phyloP scores from a whole-genome alignment of 352 stramenopile genomes.

The Peronosclerospora sorghi region DNA sequence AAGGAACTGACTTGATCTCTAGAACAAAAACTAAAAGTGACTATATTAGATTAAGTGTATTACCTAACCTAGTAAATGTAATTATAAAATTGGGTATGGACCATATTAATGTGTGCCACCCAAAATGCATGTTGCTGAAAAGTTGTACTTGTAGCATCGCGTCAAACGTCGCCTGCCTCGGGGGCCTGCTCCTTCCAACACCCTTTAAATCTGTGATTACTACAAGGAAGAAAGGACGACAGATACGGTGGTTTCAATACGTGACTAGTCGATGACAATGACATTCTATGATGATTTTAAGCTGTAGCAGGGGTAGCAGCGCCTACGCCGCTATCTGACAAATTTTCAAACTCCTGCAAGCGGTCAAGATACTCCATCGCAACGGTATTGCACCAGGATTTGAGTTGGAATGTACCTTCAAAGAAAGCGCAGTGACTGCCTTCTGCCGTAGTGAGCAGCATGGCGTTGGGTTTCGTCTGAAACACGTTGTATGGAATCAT shows the following conservation, averaged over 20 bases:
- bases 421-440: constrained; percentile 74
- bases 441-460: constrained; percentile 43
- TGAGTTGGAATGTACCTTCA: constrained; percentile 43
- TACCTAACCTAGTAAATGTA: too few species aligned
- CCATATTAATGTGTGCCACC: too few species aligned
- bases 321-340: not conserved
- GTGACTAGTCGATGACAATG: too few species aligned
- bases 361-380: constrained; percentile 55
- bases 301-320: constrained; percentile 8
- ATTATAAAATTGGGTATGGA: too few species aligned
- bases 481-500: constrained; percentile 61
- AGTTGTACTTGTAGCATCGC: too few species aligned
- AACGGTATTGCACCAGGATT: constrained; percentile 51
- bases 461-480: constrained; percentile 28
- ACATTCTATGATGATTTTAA: constrained; percentile 3
- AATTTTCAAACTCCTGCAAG: constrained; percentile 32
- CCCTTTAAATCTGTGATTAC: constrained; percentile 38
- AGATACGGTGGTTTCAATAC: constrained; percentile 12
- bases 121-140: too few species aligned
- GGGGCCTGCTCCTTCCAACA: too few species aligned
- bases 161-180: too few species aligned
- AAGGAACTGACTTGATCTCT: too few species aligned
- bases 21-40: too few species aligned
- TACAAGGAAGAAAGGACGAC: constrained; percentile 45
- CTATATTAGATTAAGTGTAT: too few species aligned